phyloP scores from a whole-genome alignment of 1,139 yeast species.

The Candida frijolesensis region DNA sequence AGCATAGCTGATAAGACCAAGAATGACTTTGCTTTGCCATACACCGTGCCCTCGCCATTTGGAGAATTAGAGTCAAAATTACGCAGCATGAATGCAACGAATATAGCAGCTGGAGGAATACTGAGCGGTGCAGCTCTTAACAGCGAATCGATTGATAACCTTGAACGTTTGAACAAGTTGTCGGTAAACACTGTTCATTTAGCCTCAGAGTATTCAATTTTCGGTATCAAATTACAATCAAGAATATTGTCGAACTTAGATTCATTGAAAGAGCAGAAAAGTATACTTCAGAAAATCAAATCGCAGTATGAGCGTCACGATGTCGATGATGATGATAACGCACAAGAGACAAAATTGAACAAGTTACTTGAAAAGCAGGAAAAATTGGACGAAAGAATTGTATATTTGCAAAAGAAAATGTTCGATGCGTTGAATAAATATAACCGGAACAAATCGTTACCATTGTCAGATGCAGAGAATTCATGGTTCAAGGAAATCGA shows the following conservation, averaged over 20 bases:
- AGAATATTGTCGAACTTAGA: conserved; percentile 25
- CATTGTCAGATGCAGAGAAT: conserved; percentile 38
- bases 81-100: neutral
- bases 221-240: conserved; percentile 26
- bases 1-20: neutral
- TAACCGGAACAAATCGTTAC: conserved; percentile 25
- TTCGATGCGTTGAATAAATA: conserved; percentile 24
- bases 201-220: conserved; percentile 22
- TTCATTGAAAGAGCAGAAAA: conserved; percentile 27
- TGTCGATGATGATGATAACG: conserved; percentile 5
- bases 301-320: conserved; percentile 18
- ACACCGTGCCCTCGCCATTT: conserved; percentile 44
- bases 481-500: conserved; percentile 44
- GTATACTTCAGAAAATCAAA: conserved; percentile 15
- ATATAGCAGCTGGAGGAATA: neutral
- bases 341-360: conserved; percentile 18
- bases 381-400: conserved; percentile 22
- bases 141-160: conserved; percentile 11
- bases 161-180: conserved; percentile 22
- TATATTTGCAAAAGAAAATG: conserved; percentile 25
- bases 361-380: conserved; percentile 24
- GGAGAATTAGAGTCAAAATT: conserved; percentile 56
- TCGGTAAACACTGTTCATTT: conserved; percentile 22
- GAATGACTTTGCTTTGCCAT: neutral
- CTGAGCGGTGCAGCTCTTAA: neutral